Percentiles rank a stretch among this genome's conserved stretches.
Evolutionary conservation across 2,329 filamentous ascomycete species (phyloP).

Genomic region (Neonectria sp.): DNA sequence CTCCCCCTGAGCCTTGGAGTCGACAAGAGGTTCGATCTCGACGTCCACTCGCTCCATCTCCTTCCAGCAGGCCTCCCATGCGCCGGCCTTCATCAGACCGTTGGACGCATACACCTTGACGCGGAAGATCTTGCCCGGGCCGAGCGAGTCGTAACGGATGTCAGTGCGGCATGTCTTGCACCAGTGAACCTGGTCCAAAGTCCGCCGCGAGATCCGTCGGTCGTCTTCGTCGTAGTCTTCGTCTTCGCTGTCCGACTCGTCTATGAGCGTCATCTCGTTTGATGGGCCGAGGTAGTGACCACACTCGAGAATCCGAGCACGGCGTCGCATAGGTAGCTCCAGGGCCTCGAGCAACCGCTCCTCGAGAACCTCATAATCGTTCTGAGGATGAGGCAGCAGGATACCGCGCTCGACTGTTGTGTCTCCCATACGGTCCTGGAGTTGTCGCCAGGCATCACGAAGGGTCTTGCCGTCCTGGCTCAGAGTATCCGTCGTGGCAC

Average conservation of each 20-base stretch:
- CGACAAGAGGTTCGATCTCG: constrained; percentile 84
- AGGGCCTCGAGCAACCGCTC: constrained; percentile 83
- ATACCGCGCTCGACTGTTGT: constrained; percentile 82
- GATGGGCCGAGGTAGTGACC: constrained; percentile 81
- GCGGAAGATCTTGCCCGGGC: constrained; percentile 74
- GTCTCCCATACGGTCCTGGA: constrained; percentile 80
- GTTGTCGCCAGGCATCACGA: constrained; percentile 75
- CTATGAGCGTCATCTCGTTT: constrained; percentile 61
- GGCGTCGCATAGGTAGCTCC: constrained; percentile 74
- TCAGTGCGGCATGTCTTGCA: constrained; percentile 70
- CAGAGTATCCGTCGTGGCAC: constrained; percentile 57
- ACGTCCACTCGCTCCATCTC: constrained; percentile 99
- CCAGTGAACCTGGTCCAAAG: constrained; percentile 64
- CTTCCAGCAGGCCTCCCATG: constrained; percentile 94
- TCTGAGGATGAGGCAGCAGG: constrained; percentile 82
- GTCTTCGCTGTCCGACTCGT: constrained; percentile 64
- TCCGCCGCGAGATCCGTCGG: constrained; percentile 38
- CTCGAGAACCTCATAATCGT: constrained; percentile 85
- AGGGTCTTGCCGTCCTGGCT: constrained; percentile 64
- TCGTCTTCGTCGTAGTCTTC: constrained; percentile 56
- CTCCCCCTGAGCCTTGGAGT: constrained; percentile 70
- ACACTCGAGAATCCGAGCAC: constrained; percentile 81
- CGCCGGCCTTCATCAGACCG: constrained; percentile 90
- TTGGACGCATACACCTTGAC: constrained; percentile 96
- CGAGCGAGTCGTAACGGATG: constrained; percentile 69